Percentiles rank a stretch among this genome's conserved stretches.
Evolutionary conservation across 495 filamentous ascomycete genomes (phyloP).

Genomic region (Schizothecium vesticola): DNA sequence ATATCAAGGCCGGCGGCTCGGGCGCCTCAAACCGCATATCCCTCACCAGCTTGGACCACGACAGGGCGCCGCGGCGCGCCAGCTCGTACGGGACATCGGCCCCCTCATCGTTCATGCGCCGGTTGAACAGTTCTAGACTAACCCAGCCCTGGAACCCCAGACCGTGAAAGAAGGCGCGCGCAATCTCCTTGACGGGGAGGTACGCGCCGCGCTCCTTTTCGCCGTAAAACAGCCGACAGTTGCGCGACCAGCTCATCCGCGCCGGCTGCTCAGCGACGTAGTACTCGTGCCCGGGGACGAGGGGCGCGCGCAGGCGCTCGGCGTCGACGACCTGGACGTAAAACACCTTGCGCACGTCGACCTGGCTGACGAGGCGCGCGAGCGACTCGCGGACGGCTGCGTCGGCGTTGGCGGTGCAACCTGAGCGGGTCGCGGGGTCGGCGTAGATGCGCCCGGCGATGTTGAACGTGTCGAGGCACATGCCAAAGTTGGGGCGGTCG

Average conservation of each 20-base stretch:
- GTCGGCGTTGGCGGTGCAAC: constrained; percentile 54
- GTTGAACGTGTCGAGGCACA: constrained; percentile 79
- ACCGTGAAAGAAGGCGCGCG: constrained; percentile 55
- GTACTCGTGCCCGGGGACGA: constrained; percentile 59
- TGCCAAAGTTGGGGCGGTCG: constrained; percentile 66
- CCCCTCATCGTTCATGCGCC: constrained; percentile 52
- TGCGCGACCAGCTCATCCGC: constrained; percentile 78
- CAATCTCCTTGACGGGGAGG: constrained; percentile 60
- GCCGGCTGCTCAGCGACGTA: constrained; percentile 56
- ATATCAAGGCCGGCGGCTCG: constrained; percentile 22
- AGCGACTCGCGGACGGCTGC: constrained; percentile 54
- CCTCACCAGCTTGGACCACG: constrained; percentile 56
- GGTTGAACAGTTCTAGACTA: constrained; percentile 73
- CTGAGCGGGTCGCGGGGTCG: constrained; percentile 53
- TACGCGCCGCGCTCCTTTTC: constrained; percentile 68
- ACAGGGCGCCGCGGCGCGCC: constrained; percentile 56
- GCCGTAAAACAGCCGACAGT: constrained; percentile 69
- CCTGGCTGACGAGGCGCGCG: constrained; percentile 45
- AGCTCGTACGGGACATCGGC: constrained; percentile 54
- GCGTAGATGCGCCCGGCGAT: constrained; percentile 70
- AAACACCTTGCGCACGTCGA: constrained; percentile 67
- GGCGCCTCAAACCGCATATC: constrained; percentile 47
- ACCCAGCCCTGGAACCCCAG: constrained; percentile 71
- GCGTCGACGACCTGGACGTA: constrained; percentile 78
- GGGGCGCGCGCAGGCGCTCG: constrained; percentile 54